Evolutionary conservation across 1,139 yeast species (phyloP).

Genomic region (Candida sp.): DNA sequence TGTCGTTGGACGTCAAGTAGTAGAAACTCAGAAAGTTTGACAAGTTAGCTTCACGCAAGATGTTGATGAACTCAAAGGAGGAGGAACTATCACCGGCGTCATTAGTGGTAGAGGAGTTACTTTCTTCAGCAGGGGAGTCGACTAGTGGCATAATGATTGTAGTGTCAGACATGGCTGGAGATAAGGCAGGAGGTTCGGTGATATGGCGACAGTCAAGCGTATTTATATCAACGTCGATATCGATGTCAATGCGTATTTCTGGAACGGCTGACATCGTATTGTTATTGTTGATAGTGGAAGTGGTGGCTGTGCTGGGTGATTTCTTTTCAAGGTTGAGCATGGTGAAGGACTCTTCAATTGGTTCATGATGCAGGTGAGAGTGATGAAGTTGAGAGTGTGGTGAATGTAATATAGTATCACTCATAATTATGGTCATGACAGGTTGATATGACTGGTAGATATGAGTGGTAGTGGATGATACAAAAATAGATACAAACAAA

Average conservation of each 20-base stretch:
- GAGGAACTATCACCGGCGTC: too few relatives aligned
- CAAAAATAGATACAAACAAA: neutral
- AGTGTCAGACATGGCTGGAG: neutral
- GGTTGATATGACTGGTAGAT: too few relatives aligned
- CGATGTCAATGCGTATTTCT: neutral
- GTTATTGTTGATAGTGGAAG: neutral
- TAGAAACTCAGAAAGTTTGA: conserved; percentile 1
- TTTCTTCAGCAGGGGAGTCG: neutral
- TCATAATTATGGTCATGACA: neutral
- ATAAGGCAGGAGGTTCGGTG: neutral
- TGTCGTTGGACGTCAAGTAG: neutral
- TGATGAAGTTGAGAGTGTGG: neutral
- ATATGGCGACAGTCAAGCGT: neutral
- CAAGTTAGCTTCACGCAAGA: neutral
- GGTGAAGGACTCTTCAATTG: neutral
- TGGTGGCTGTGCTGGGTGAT: neutral
- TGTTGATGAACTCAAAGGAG: neutral
- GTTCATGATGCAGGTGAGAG: neutral
- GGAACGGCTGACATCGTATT: neutral
- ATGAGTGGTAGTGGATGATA: neutral
- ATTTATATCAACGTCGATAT: neutral
- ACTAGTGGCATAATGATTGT: neutral
- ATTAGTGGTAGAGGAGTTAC: neutral
- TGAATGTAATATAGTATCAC: neutral
- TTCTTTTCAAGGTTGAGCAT: neutral